Evolutionary conservation across 164 flowering plant species (phyloP), one percentile per base, ranked within the genome.

Genomic region (Vitis amurensis): DNA sequence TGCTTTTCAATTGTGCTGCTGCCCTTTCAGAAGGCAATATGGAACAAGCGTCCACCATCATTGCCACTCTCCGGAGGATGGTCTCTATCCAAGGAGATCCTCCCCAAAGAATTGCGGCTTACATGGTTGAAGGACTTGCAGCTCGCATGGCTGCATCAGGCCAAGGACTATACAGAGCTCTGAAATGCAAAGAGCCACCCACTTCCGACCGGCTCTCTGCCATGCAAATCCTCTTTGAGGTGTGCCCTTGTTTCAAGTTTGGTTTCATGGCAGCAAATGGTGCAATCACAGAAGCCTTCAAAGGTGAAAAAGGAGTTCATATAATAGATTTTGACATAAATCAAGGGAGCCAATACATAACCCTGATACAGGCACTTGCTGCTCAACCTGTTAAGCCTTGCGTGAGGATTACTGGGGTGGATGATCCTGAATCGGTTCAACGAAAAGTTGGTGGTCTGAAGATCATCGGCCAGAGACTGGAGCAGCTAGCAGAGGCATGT

Each of bases 31-130:
- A 91, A 59, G 97, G 91, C 8, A 87, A 85, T 57, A 17, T 79
- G 50, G 82, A 75, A 37, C 88, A 82, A 71, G 98, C 97, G 12
- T 75, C 84, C 11, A 14, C 73, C 1, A 81, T 87, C 64, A 85
- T 95, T 63, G 76, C 76, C 55, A 76, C 84, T 37, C 97, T 95
- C 9, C 82, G 97, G 6, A 84, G 85, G 70, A 78, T 80, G 78
- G 99, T 95, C 19, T 93, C 99, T 0, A 86, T 95, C 61, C 94
- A 91, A 72, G 99, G 99, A 57, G 97, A 95, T 55, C 99, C 99
- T 8, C 72, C 90, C 9, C 84, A 89, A 48, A 87, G 99, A 69
- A 90, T 90, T 63, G 96, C 98, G 56, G 98, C 99, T 3, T 95
- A 95, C 84, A 95, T 95, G 99, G 92, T 91, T 48, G 99, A 95